phyloP scores from a whole-genome alignment of 2,329 filamentous ascomycete genomes.

The Kalaharituber pfeilii region DNA sequence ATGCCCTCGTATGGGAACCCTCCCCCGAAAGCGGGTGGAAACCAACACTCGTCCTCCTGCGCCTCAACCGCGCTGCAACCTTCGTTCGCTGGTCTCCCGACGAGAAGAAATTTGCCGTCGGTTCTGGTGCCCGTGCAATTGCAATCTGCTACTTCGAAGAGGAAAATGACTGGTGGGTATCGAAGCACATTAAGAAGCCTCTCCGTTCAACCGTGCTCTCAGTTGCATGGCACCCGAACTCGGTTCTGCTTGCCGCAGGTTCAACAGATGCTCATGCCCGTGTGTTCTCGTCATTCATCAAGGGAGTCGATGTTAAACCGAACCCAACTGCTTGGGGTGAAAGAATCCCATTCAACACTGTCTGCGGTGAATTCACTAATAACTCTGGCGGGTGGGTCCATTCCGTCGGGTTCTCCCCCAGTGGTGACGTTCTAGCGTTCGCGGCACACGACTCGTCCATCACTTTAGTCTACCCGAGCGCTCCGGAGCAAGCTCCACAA shows the following conservation, averaged over 20 bases:
- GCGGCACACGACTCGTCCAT: slow-evolving; percentile 90
- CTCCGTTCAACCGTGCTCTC: slow-evolving; percentile 94
- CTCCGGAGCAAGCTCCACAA: slow-evolving; percentile 71
- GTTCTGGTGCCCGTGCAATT: slow-evolving; percentile 86
- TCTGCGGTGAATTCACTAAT: slow-evolving; percentile 91
- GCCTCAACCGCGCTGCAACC: slow-evolving; percentile 90
- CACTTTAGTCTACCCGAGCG: slow-evolving; percentile 69
- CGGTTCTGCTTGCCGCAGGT: slow-evolving; percentile 79
- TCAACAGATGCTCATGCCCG: slow-evolving; percentile 94
- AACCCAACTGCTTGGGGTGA: slow-evolving; percentile 87
- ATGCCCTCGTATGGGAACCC: slow-evolving; percentile 94
- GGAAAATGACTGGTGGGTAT: slow-evolving; percentile 99
- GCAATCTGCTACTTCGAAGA: slow-evolving; percentile 97
- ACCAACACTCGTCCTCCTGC: slow-evolving; percentile 85
- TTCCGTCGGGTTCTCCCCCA: slow-evolving; percentile 79
- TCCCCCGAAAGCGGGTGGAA: slow-evolving; percentile 79
- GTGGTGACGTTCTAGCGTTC: slow-evolving; percentile 83
- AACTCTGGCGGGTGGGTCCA: slow-evolving; percentile 96
- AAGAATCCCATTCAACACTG: slow-evolving; percentile 89
- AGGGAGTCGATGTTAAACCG: slow-evolving; percentile 74
- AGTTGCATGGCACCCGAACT: slow-evolving; percentile 94
- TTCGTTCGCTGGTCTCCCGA: slow-evolving; percentile 95
- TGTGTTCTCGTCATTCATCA: slow-evolving; percentile 91
- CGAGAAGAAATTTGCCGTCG: slow-evolving; percentile 94
- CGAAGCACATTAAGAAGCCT: slow-evolving; percentile 97